Percentiles rank a stretch among this genome's conserved stretches.
Evolutionary conservation across 257 asterid species (phyloP).

Genomic region (Scutellaria baicalensis): DNA sequence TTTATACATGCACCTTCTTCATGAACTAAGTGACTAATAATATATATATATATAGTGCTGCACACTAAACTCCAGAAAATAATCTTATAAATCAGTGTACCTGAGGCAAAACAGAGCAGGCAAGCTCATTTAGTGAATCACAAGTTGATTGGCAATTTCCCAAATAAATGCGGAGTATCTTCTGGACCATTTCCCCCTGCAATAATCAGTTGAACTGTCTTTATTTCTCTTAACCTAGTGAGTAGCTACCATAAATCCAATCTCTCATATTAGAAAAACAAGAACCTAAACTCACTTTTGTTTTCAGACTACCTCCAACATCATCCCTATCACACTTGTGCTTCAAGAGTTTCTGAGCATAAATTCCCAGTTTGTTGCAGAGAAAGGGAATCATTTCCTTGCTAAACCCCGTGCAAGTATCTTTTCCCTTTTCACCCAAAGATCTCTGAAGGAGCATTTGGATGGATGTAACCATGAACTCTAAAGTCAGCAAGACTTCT

Average conservation of each 20-base stretch:
- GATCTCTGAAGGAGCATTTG: conserved; percentile 37
- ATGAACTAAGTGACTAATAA: background rate
- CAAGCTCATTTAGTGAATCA: conserved; percentile 63
- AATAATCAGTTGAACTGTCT: conserved; percentile 17
- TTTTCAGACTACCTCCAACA: conserved; percentile 39
- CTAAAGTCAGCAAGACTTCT: conserved; percentile 60
- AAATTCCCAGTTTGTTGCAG: conserved; percentile 53
- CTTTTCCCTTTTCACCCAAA: conserved; percentile 31
- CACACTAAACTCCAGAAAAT: conserved; percentile 4
- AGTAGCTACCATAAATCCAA: conserved; percentile 3
- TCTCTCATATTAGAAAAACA: conserved; percentile 1
- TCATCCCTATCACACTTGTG: conserved; percentile 48
- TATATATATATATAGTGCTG: background rate
- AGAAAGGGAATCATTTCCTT: conserved; percentile 49
- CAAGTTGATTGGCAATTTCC: conserved; percentile 52
- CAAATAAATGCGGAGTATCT: conserved; percentile 70
- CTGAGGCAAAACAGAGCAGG: conserved; percentile 68
- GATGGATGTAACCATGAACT: conserved; percentile 46
- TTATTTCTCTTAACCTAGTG: conserved; percentile 1
- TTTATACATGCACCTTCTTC: background rate
- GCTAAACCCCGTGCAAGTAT: conserved; percentile 27
- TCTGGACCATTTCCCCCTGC: conserved; percentile 84
- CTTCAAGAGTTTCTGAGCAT: conserved; percentile 61
- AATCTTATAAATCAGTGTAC: conserved; percentile 24
- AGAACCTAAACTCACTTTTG: conserved; percentile 42